Conservation (phyloP, 352 stramenopile genomes). For the Pythium brachiatum region DNA sequence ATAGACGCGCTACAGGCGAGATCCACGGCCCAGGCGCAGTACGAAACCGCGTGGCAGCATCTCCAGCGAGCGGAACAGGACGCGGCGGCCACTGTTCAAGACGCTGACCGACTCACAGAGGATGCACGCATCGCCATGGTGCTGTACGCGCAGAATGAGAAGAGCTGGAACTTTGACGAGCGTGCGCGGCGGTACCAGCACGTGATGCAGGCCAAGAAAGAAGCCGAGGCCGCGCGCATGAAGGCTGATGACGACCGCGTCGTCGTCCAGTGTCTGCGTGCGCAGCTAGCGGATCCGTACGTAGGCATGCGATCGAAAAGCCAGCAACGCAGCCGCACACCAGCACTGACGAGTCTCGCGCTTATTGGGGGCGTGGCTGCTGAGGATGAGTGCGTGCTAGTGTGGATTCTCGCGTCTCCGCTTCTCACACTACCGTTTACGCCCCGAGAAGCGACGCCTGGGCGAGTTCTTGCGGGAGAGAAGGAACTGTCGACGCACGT, state of each 20-base stretch:
- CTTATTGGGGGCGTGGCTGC: background rate
- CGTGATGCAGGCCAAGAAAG: constrained; percentile 50
- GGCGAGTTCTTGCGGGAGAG: constrained; percentile 32
- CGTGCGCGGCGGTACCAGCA: constrained; percentile 46
- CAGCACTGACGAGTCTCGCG: background rate
- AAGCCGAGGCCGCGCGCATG: constrained; percentile 40
- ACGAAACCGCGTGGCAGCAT: constrained; percentile 28
- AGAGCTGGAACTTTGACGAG: constrained; percentile 62
- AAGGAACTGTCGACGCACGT: constrained; percentile 69
- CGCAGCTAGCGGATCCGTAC: constrained; percentile 46
- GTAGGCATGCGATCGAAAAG: background rate
- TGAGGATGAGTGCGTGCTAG: constrained; percentile 25
- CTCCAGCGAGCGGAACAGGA: constrained; percentile 31
- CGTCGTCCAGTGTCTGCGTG: constrained; percentile 29
- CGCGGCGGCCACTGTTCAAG: constrained; percentile 29
- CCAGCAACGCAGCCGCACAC: background rate
- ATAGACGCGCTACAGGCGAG: constrained; percentile 43
- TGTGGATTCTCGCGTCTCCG: constrained; percentile 57
- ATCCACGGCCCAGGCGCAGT: constrained; percentile 28
- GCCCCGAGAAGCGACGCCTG: constrained; percentile 33
- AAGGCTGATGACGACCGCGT: constrained; percentile 40
- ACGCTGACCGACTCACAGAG: constrained; percentile 53
- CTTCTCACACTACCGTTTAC: constrained; percentile 49
- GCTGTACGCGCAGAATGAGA: constrained; percentile 54
- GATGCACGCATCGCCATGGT: constrained; percentile 60